A percentile compares a stretch with the other conserved stretches of the same genome.
Evolutionary conservation across 2,329 filamentous ascomycete genomes (phyloP).

Genomic region (Leptographium galeiforme): DNA sequence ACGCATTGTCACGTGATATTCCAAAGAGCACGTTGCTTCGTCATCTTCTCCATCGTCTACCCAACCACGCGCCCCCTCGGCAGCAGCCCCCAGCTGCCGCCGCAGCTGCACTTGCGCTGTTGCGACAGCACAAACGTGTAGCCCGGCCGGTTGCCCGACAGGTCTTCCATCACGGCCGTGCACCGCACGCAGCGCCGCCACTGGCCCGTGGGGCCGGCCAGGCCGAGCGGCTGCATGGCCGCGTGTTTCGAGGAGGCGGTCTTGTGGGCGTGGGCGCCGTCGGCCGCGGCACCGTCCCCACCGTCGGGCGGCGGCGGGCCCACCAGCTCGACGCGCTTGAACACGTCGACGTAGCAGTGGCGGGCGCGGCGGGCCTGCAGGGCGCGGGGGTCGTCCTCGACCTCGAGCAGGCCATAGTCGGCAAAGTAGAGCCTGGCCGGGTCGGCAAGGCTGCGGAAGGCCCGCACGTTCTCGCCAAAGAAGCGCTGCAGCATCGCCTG

Average conservation of each 20-base stretch:
- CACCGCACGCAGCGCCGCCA: slow-evolving; percentile 46
- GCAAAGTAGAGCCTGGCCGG: slow-evolving; percentile 58
- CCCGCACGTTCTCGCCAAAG: slow-evolving; percentile 44
- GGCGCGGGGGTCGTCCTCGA: slow-evolving; percentile 43
- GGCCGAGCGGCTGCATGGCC: slow-evolving; percentile 20
- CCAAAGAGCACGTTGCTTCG: background rate
- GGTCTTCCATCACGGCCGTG: slow-evolving; percentile 52
- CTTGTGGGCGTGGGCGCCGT: background rate
- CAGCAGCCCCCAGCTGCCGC: slow-evolving; percentile 37
- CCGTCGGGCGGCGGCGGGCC: background rate
- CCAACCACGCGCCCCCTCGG: slow-evolving; percentile 11
- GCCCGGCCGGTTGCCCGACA: slow-evolving; percentile 31
- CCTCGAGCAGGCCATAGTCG: slow-evolving; percentile 56
- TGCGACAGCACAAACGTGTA: slow-evolving; percentile 40
- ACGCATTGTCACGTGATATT: too few relatives aligned
- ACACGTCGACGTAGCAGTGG: slow-evolving; percentile 37
- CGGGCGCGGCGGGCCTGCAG: slow-evolving; percentile 24
- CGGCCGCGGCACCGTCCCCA: background rate
- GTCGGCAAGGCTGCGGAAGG: slow-evolving; percentile 47
- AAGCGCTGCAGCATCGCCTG: slow-evolving; percentile 49
- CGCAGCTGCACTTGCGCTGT: slow-evolving; percentile 41
- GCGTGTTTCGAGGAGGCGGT: background rate
- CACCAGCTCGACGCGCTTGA: slow-evolving; percentile 42
- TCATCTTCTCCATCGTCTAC: background rate
- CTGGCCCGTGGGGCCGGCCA: slow-evolving; percentile 17